These are phyloP conservation scores for Ascobolus immersus DNA, from an alignment of 495 filamentous ascomycete species.

Conservation along the genomic window DNA sequence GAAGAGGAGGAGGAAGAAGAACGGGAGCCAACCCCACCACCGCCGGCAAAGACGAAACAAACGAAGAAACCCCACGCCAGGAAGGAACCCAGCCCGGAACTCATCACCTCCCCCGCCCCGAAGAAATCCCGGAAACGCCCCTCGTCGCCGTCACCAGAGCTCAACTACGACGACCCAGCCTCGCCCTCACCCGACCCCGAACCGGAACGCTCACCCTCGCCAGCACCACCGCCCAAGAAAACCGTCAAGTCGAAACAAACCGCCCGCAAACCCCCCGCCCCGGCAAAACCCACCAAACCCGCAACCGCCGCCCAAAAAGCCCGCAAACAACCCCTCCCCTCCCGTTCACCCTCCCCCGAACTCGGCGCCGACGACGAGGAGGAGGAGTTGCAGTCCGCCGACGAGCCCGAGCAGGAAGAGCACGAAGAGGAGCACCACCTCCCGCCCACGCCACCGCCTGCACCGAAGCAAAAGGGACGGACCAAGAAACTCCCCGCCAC, in stretches of 20 bases:
- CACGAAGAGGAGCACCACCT: background rate
- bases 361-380: background rate
- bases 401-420: background rate
- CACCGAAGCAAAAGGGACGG: background rate
- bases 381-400: background rate
- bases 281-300: background rate
- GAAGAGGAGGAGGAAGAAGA: conserved; percentile 10
- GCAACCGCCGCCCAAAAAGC: background rate
- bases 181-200: background rate
- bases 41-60: conserved; percentile 11
- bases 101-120: no score
- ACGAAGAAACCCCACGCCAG: conserved; percentile 9
- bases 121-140: background rate
- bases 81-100: background rate
- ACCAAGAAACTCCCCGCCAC: no score
- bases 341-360: conserved; percentile 1
- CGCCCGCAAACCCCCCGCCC: background rate
- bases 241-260: background rate
- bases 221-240: no score
- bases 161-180: background rate
- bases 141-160: background rate
- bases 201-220: no score
- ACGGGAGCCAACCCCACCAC: conserved; percentile 10
- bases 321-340: no score
- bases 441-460: background rate